Evolutionary conservation across 2,329 filamentous ascomycete genomes (phyloP), one percentile per base, ranked within the genome.

Genomic region (Scleromitrula shiraiana): DNA sequence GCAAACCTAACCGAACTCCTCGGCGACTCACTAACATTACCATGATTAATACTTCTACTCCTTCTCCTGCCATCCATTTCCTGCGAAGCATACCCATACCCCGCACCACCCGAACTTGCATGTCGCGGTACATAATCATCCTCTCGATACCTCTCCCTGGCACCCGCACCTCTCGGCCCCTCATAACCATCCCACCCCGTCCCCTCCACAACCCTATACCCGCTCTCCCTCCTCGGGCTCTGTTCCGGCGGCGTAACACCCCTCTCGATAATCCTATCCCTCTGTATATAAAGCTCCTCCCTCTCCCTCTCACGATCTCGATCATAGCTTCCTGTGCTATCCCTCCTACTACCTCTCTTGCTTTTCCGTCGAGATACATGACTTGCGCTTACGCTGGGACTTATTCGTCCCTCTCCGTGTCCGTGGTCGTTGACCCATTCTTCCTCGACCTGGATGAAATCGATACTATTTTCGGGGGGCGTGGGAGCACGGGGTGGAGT

Each of bases 361-460:
- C 43, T 46, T 9, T 46, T 46, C n/a, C 35, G 20, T 5, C 35
- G 15, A 2, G 43, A 46, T 5, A 30, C 12, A 12, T 30, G 43
- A 24, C 26, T 36, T 19, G 33, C 33, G 33, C 17, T 40, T n/a
- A n/a, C 19, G 26, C 35, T 32, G 3, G 43, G 43, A 10, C 33
- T 40, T 1, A 35, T 29, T 23, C 7, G 43, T n/a, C n/a, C n/a
- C n/a, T n/a, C n/a, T n/a, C n/a, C n/a, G n/a, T n/a, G n/a, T n/a
- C n/a, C n/a, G n/a, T n/a, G n/a, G 33, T 17, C 43, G 38, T 5
- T 39, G 43, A n/a, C 14, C 8, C 1, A 32, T 32, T 46, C 35
- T 15, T 46, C 43, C n/a, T 46, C 43, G 3, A 46, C 43, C 17
- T 46, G 15, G 15, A 46, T 46, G 12, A 46, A n/a, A 22, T 46